Evolutionary conservation across 169 alveolate species (phyloP).

Genomic region (Plasmodium relictum): DNA sequence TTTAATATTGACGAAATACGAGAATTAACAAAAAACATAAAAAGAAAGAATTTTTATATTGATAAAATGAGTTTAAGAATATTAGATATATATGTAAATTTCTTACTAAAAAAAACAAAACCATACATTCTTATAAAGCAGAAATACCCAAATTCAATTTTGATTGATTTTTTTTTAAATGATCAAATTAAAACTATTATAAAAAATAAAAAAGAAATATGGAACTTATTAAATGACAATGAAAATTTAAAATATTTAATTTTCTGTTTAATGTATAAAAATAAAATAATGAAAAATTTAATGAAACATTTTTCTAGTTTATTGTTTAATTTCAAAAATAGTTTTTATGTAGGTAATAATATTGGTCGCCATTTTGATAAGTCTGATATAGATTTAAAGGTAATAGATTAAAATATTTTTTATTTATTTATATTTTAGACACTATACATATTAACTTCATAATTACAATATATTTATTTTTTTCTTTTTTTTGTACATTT

Average conservation of each 20-base stretch:
- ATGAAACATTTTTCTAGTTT: constrained; percentile 6
- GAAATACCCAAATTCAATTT: neutral
- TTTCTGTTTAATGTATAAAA: constrained; percentile 18
- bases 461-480: neutral
- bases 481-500: neutral
- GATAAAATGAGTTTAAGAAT: constrained; percentile 16
- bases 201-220: neutral
- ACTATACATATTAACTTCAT: neutral
- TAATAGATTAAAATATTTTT: neutral
- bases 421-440: too few relatives aligned
- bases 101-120: constrained; percentile 11
- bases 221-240: constrained; percentile 1
- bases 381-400: constrained; percentile 40
- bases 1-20: neutral
- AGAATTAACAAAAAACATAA: constrained; percentile 2
- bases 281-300: constrained; percentile 15
- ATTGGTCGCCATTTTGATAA: constrained; percentile 33
- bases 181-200: neutral
- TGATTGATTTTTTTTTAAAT: constrained; percentile 22
- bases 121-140: neutral
- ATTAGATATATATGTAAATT: constrained; percentile 28
- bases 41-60: constrained; percentile 21
- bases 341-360: constrained; percentile 57
- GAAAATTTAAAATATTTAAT: neutral
- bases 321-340: constrained; percentile 10